phyloP scores from a whole-genome alignment of 2,329 filamentous ascomycete species.

The Talaromyces sp. region DNA sequence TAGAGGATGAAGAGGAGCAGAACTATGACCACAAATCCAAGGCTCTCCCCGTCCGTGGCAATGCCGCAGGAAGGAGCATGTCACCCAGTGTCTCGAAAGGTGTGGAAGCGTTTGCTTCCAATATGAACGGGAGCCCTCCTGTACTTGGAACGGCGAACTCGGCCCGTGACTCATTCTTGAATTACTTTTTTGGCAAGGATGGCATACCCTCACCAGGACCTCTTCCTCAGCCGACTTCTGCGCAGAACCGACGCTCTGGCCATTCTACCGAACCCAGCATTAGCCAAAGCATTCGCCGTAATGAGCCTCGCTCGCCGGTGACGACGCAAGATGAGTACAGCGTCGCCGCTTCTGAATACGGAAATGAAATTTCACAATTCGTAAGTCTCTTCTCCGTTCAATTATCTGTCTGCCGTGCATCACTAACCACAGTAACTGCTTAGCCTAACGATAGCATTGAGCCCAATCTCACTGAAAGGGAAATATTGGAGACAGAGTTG shows the following conservation, averaged over 20 bases:
- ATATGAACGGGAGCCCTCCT: constrained; percentile 64
- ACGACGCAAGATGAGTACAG: constrained; percentile 41
- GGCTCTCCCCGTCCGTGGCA: constrained; percentile 54
- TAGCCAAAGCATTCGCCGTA: constrained; percentile 70
- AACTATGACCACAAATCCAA: constrained; percentile 49
- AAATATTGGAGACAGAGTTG: constrained; percentile 94
- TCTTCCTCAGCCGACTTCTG: constrained; percentile 34
- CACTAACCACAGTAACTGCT: neutral
- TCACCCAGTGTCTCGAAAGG: constrained; percentile 66
- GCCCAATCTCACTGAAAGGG: constrained; percentile 86
- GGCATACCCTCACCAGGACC: constrained; percentile 44
- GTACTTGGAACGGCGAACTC: constrained; percentile 56
- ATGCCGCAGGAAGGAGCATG: constrained; percentile 65
- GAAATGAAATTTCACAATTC: constrained; percentile 38
- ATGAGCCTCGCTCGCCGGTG: constrained; percentile 43
- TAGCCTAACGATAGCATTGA: constrained; percentile 52
- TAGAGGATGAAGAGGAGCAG: constrained; percentile 59
- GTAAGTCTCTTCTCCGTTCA: constrained; percentile 35
- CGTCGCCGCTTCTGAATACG: constrained; percentile 29
- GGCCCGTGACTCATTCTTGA: constrained; percentile 85
- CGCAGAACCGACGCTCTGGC: constrained; percentile 60
- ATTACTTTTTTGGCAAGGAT: constrained; percentile 98
- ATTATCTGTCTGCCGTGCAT: neutral
- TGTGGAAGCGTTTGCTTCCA: constrained; percentile 58
- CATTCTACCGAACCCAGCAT: constrained; percentile 76